These are phyloP conservation scores for Acacia concinna DNA, from an alignment of 331 rosid genomes.

Conservation along the genomic window DNA sequence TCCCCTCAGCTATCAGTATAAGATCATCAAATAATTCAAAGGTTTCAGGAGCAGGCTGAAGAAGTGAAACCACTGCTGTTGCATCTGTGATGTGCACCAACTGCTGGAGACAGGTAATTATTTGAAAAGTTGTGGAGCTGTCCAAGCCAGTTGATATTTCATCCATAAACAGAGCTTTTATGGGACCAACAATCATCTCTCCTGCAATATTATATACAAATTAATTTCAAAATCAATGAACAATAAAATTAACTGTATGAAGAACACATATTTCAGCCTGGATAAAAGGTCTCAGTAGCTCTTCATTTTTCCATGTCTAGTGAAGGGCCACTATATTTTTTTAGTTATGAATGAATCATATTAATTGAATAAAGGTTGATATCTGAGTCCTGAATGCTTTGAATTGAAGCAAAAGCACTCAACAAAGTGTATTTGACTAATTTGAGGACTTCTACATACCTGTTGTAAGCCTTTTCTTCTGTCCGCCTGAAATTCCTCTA, in stretches of 20 bases:
- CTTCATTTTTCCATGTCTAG: conserved; percentile 23
- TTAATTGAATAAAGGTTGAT: conserved; percentile 15
- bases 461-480: conserved; percentile 82
- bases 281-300: conserved; percentile 23
- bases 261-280: conserved; percentile 25
- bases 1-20: conserved; percentile 77
- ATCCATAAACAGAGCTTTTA: conserved; percentile 74
- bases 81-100: conserved; percentile 70
- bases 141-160: conserved; percentile 90
- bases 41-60: conserved; percentile 89
- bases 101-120: conserved; percentile 77
- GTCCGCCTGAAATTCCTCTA: conserved; percentile 87
- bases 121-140: conserved; percentile 88
- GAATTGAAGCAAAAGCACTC: conserved; percentile 12
- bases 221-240: background rate
- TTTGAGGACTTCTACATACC: conserved; percentile 42
- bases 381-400: background rate
- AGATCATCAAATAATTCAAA: conserved; percentile 83
- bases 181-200: conserved; percentile 86
- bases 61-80: conserved; percentile 78
- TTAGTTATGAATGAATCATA: background rate
- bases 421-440: background rate
- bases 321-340: conserved; percentile 27
- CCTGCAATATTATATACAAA: conserved; percentile 49
- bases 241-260: background rate